Percentiles rank a stretch among this genome's conserved stretches.
These are phyloP conservation scores for Fusarium sp. DNA, from an alignment of 2,329 filamentous ascomycete species.

Conservation along the genomic window DNA sequence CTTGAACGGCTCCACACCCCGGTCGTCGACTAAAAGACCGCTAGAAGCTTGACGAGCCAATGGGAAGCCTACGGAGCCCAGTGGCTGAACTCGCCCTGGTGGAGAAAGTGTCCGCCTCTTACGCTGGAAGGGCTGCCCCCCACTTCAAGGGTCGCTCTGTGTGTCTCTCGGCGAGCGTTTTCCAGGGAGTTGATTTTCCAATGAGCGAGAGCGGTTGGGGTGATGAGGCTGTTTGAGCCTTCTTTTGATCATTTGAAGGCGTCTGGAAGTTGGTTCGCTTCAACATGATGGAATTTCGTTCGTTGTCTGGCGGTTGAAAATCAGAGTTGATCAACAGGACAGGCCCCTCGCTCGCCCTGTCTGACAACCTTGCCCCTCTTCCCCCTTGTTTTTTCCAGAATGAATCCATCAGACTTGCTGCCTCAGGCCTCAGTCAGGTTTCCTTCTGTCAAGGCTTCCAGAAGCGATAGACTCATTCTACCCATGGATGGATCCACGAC, in stretches of 20 bases:
- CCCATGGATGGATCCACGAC: constrained; percentile 19
- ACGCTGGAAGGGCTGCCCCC: constrained; percentile 37
- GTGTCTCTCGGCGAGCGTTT: constrained; percentile 16
- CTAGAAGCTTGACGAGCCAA: constrained; percentile 7
- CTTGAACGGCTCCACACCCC: constrained; percentile 15
- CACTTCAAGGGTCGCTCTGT: constrained; percentile 28
- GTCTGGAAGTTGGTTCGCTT: constrained; percentile 12
- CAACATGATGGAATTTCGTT: constrained; percentile 4
- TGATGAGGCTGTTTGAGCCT: constrained; percentile 13
- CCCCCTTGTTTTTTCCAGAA: constrained; percentile 38
- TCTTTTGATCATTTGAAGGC: neutral
- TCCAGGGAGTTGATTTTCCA: constrained; percentile 16
- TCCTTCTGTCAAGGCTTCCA: constrained; percentile 38
- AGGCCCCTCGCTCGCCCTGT: constrained; percentile 14
- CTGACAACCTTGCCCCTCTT: constrained; percentile 12
- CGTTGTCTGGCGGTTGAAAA: constrained; percentile 6
- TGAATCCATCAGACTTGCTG: constrained; percentile 14
- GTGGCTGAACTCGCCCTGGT: constrained; percentile 34
- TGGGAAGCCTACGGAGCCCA: constrained; percentile 17
- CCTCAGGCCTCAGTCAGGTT: constrained; percentile 26
- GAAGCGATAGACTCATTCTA: constrained; percentile 36
- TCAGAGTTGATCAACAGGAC: constrained; percentile 24
- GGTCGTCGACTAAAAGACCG: constrained; percentile 18
- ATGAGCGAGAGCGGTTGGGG: constrained; percentile 21
- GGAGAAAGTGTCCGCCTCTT: constrained; percentile 36